phyloP scores from a whole-genome alignment of 139 green algal species.

The Chlamydomonas asymmetrica region DNA sequence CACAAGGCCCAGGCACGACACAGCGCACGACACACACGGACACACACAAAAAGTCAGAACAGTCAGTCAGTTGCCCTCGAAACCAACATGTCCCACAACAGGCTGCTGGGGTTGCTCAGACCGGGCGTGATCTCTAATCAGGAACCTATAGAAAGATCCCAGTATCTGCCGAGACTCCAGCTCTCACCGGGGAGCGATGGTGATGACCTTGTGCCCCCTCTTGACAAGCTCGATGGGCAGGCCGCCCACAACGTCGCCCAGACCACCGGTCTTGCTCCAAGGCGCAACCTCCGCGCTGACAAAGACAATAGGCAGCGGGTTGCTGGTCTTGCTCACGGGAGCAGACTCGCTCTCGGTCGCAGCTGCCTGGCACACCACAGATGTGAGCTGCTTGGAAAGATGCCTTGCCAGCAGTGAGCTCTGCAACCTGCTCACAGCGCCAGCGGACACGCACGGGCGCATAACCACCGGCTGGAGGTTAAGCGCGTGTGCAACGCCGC shows the following conservation, averaged over 20 bases:
- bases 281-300: slow-evolving; percentile 65
- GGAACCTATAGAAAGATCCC: background rate
- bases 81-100: background rate
- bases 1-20: background rate
- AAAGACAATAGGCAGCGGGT: slow-evolving; percentile 36
- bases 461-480: too few species aligned
- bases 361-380: too few species aligned
- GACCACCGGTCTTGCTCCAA: slow-evolving; percentile 89
- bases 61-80: background rate
- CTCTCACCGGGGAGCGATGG: slow-evolving; percentile 83
- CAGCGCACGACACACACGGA: background rate
- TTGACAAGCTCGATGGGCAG: slow-evolving; percentile 86
- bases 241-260: slow-evolving; percentile 78
- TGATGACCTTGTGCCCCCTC: slow-evolving; percentile 95
- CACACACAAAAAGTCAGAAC: background rate
- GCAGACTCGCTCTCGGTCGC: too few species aligned
- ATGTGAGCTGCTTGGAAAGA: too few species aligned
- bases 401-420: too few species aligned
- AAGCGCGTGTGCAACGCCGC: too few species aligned
- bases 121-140: background rate
- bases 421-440: too few species aligned
- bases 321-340: slow-evolving; percentile 33
- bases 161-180: too few species aligned
- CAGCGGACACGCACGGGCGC: too few species aligned
- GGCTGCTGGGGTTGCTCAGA: background rate